A percentile compares a stretch with the other conserved stretches of the same genome.
These are phyloP conservation scores for Salisapilia sapeloensis DNA, from an alignment of 352 stramenopile species.

Conservation along the genomic window DNA sequence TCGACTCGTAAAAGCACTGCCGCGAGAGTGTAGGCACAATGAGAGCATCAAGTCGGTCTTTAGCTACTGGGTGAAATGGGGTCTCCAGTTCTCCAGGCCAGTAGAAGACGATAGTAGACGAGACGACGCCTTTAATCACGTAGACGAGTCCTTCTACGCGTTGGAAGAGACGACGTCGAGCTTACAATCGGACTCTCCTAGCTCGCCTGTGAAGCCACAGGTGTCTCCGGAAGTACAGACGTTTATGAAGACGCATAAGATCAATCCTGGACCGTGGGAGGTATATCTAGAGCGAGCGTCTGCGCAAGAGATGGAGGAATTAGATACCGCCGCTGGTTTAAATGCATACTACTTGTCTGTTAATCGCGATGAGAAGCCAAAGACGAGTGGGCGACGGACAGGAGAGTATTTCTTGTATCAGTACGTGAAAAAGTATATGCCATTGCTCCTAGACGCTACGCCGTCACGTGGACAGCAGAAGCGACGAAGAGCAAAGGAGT, in stretches of 20 bases:
- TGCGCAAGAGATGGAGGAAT: slow-evolving; percentile 45
- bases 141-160: too few species aligned
- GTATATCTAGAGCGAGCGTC: slow-evolving; percentile 55
- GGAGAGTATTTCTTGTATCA: slow-evolving; percentile 74
- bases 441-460: slow-evolving; percentile 17
- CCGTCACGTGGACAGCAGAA: slow-evolving; percentile 39
- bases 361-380: slow-evolving; percentile 51
- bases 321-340: slow-evolving; percentile 39
- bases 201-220: too few species aligned
- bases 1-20: slow-evolving; percentile 36
- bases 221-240: slow-evolving; percentile 36
- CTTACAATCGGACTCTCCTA: slow-evolving; percentile 12
- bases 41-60: slow-evolving; percentile 21
- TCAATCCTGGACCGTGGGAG: slow-evolving; percentile 65
- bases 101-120: too few species aligned
- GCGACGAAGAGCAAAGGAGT: slow-evolving; percentile 32
- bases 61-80: too few species aligned
- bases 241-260: slow-evolving; percentile 65
- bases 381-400: slow-evolving; percentile 44
- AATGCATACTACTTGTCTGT: slow-evolving; percentile 68
- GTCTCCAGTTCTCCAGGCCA: too few species aligned
- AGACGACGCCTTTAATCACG: too few species aligned
- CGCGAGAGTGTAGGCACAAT: slow-evolving; percentile 33
- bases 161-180: slow-evolving; percentile 1
- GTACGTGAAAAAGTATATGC: slow-evolving; percentile 69